These are phyloP conservation scores for Debaryomycetaceae sp. DNA, from an alignment of 1,139 yeast species.

Conservation along the genomic window DNA sequence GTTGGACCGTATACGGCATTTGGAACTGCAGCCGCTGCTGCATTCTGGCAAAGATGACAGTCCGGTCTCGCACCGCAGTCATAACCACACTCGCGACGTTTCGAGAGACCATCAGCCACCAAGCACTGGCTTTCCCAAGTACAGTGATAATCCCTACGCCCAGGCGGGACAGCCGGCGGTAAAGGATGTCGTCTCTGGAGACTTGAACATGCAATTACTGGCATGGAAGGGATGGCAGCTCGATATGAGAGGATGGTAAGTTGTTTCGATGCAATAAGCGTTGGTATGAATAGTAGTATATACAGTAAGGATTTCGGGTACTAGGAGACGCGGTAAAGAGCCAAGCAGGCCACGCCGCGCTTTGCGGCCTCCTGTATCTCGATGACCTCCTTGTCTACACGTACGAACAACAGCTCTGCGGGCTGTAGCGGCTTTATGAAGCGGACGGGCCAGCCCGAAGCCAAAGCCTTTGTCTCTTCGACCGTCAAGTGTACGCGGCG, in stretches of 20 bases:
- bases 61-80: not conserved
- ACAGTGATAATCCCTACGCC: constrained; percentile 26
- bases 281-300: constrained; percentile 1
- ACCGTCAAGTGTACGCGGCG: constrained; percentile 55
- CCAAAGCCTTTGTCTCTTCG: constrained; percentile 59
- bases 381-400: constrained; percentile 43
- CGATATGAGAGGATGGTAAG: constrained; percentile 40
- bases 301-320: not conserved
- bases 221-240: constrained; percentile 82
- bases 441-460: constrained; percentile 68
- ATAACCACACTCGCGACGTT: no score
- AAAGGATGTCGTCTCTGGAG: constrained; percentile 14
- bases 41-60: not conserved
- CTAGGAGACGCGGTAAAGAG: constrained; percentile 68
- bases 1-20: constrained; percentile 20
- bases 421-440: constrained; percentile 75
- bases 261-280: not conserved
- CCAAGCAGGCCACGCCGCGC: constrained; percentile 62
- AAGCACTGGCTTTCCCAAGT: constrained; percentile 24
- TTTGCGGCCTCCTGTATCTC: constrained; percentile 81
- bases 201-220: constrained; percentile 31
- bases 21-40: constrained; percentile 9
- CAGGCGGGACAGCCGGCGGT: constrained; percentile 19
- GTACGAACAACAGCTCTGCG: constrained; percentile 76
- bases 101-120: constrained; percentile 3